These are phyloP conservation scores for Apophysomyces elegans DNA, from an alignment of 371 early-diverging fungal species.

Conservation along the genomic window DNA sequence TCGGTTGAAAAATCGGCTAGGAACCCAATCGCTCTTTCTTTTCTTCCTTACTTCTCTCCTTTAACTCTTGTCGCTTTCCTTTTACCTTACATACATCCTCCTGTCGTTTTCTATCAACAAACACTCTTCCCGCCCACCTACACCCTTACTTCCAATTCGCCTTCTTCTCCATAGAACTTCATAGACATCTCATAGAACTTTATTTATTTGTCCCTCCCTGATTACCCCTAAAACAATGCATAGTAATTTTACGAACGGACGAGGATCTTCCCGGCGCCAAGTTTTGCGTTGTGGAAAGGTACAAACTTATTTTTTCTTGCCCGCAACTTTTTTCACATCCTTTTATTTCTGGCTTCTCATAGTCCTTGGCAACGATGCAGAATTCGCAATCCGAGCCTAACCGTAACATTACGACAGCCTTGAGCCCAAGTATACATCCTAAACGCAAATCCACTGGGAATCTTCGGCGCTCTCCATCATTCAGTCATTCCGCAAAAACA, in stretches of 20 bases:
- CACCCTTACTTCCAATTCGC: background rate
- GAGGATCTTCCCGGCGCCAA: slow-evolving; percentile 12
- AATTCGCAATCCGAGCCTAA: slow-evolving; percentile 51
- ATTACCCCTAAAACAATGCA: slow-evolving; percentile 17
- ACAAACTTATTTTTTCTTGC: slow-evolving; percentile 6
- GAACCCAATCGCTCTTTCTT: no score
- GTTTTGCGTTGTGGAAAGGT: slow-evolving; percentile 1
- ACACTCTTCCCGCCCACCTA: no score
- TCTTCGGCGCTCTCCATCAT: slow-evolving; percentile 37
- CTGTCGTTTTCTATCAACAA: no score
- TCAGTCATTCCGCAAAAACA: slow-evolving; percentile 22
- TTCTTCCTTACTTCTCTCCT: no score
- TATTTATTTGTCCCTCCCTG: slow-evolving; percentile 13
- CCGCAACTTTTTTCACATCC: background rate
- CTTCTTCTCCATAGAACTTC: slow-evolving; percentile 11
- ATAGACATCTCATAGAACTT: slow-evolving; percentile 1
- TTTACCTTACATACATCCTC: no score
- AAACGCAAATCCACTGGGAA: slow-evolving; percentile 58
- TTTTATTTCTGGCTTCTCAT: background rate
- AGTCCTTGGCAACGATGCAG: slow-evolving; percentile 41
- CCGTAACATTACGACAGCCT: slow-evolving; percentile 30
- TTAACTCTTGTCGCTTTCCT: no score
- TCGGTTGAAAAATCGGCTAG: no score
- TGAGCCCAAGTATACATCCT: slow-evolving; percentile 29
- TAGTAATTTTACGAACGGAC: slow-evolving; percentile 20